Percentiles rank a stretch among this genome's conserved stretches.
phyloP scores from a whole-genome alignment of 306 rosid genomes.

The Cicer cuneatum region DNA sequence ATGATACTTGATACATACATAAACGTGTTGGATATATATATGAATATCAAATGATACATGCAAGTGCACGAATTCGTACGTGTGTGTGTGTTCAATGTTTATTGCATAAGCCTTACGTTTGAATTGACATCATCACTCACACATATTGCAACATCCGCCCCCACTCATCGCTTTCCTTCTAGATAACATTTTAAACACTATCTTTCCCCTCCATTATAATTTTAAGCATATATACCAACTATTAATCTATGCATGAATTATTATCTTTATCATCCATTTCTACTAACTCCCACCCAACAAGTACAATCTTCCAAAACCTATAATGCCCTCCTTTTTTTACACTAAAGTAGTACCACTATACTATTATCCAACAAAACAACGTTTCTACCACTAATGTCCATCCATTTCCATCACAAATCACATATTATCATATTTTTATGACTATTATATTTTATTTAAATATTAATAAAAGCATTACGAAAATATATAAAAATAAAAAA shows the following conservation, averaged over 20 bases:
- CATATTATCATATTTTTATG: too few species aligned
- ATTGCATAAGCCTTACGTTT: conserved; percentile 24
- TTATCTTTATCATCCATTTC: background rate
- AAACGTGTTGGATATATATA: too few species aligned
- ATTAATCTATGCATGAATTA: background rate
- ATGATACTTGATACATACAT: too few species aligned
- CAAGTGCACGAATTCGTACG: too few species aligned
- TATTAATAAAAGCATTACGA: background rate
- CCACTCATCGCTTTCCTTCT: conserved; percentile 10
- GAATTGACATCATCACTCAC: conserved; percentile 17
- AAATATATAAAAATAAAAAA: background rate
- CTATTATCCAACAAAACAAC: background rate
- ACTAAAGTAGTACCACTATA: background rate
- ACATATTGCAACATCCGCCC: background rate
- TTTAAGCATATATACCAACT: background rate
- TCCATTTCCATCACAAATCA: background rate
- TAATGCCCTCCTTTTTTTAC: conserved; percentile 7
- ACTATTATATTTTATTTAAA: background rate
- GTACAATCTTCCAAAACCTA: background rate
- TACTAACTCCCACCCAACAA: conserved; percentile 18
- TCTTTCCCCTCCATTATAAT: background rate
- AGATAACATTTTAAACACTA: background rate
- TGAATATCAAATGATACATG: too few species aligned
- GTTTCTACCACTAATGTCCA: background rate
- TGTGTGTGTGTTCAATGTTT: background rate